These are phyloP conservation scores for Phoenix roebelenii DNA, from an alignment of 176 grass and related monocot genomes.

Conservation along the genomic window DNA sequence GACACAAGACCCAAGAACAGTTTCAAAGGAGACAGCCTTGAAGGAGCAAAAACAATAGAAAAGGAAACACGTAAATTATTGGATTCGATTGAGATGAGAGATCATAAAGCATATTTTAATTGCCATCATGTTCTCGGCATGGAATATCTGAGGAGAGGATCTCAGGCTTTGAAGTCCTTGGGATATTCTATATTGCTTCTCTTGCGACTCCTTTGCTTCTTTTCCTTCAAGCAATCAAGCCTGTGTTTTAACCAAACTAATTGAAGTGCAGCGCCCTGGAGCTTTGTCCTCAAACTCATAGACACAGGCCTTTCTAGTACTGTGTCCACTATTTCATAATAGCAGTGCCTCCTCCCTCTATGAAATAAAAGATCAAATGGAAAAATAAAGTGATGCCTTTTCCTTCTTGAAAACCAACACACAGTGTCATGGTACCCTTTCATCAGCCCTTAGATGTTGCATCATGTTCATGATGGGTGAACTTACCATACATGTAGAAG, in stretches of 20 bases:
- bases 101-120: background rate
- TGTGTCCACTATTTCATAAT: background rate
- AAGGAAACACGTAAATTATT: background rate
- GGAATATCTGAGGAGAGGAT: constrained; percentile 11
- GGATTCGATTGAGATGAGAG: background rate
- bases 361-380: constrained; percentile 5
- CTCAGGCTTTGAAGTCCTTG: constrained; percentile 3
- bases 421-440: constrained; percentile 9
- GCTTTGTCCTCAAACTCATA: constrained; percentile 33
- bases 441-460: constrained; percentile 27
- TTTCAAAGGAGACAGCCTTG: constrained; percentile 16
- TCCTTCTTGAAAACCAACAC: background rate
- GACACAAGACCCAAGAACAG: constrained; percentile 15
- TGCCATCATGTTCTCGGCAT: background rate
- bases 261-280: constrained; percentile 23
- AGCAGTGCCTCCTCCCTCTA: background rate
- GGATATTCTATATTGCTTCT: background rate
- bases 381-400: background rate
- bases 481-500: constrained; percentile 9
- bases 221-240: constrained; percentile 4
- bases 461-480: constrained; percentile 9
- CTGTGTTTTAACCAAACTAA: constrained; percentile 17
- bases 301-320: constrained; percentile 24
- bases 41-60: background rate
- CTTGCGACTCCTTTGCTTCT: background rate